Conservation (phyloP, 768 basidiomycete species). For the Hydnum rufescens region DNA sequence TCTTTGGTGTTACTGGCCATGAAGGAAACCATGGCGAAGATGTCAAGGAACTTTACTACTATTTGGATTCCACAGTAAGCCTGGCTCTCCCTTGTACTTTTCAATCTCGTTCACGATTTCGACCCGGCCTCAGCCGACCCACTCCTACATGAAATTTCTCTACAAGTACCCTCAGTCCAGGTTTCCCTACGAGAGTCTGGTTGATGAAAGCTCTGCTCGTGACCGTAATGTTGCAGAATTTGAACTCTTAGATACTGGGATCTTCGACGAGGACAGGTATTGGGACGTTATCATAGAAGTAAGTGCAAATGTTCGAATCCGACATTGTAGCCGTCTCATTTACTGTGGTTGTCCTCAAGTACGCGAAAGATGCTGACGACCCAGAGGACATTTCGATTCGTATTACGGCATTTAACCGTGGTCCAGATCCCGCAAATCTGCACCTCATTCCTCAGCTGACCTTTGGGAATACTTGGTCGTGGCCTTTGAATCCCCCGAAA, state of each 20-base stretch:
- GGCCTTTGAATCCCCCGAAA: conserved; percentile 31
- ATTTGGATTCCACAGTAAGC: conserved; percentile 64
- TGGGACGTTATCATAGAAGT: conserved; percentile 99
- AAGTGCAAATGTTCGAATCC: conserved; percentile 13
- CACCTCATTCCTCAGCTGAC: conserved; percentile 90
- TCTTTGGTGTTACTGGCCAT: conserved; percentile 90
- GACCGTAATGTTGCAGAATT: conserved; percentile 73
- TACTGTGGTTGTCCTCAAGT: conserved; percentile 26
- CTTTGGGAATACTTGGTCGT: conserved; percentile 98
- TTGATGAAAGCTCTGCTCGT: conserved; percentile 62
- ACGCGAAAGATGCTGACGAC: conserved; percentile 89
- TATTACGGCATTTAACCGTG: conserved; percentile 89
- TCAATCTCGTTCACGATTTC: not conserved
- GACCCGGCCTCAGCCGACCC: conserved; percentile 38
- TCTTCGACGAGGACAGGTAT: conserved; percentile 79
- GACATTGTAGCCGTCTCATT: not conserved
- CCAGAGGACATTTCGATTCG: conserved; percentile 76
- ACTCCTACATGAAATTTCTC: conserved; percentile 98
- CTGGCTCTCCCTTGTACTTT: not conserved
- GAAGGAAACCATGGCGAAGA: conserved; percentile 99
- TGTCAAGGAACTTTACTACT: conserved; percentile 96
- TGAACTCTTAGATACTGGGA: conserved; percentile 82
- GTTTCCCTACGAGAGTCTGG: conserved; percentile 86
- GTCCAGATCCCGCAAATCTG: conserved; percentile 80
- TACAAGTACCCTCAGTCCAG: conserved; percentile 92